Base-by-base conservation (phyloP, 2,329 filamentous ascomycete genomes). In the Diaporthe sp. region DNA sequence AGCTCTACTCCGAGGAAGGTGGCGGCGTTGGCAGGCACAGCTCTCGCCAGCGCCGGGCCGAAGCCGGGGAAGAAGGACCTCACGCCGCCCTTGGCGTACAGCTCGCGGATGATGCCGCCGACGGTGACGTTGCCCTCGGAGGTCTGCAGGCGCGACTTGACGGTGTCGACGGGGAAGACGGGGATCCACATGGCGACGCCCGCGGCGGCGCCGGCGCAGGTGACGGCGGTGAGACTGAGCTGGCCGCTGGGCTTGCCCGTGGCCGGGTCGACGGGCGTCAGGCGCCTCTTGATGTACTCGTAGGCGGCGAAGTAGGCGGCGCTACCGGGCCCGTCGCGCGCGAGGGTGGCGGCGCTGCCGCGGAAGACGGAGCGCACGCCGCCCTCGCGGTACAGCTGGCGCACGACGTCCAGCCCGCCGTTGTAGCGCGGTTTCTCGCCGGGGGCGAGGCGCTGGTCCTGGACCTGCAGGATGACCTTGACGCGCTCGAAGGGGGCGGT, bases 141-240 rank as follows among this genome's bases (percentile, higher is more conserved):
- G 58, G 95, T 98, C 89, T 99, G 97, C 83, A 99, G 87, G 51
- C 96, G 90, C 78, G 93, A 96, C 91, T 99, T 99, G 86, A 99
- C 93, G 0, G 97, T 99, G 82, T 99, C 97, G 78, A 99, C 90
- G 31, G 97, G 97, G 90, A 99, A 99, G 57, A 99, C 96, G 72
- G 97, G 96, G 79, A 98, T 97, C 97, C 97, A 99, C 97, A 99
- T 99, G 78, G 97, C 97, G 37, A 99, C 91, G 82, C 97, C 97
- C 0, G 97, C 97, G 5, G 93, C 94, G 78, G 94, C 97, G 80
- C 97, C 97, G 2, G 97, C 97, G 39, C 92, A 90, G 80, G 96
- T 95, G 75, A 99, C 90, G 15, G 97, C 97, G 2, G 91, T 87
- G 78, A 99, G 88, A 81, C 94, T 96, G 75, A 98, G 86, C 80